phyloP scores from a whole-genome alignment of 306 rosid species.

The Parietaria judaica region DNA sequence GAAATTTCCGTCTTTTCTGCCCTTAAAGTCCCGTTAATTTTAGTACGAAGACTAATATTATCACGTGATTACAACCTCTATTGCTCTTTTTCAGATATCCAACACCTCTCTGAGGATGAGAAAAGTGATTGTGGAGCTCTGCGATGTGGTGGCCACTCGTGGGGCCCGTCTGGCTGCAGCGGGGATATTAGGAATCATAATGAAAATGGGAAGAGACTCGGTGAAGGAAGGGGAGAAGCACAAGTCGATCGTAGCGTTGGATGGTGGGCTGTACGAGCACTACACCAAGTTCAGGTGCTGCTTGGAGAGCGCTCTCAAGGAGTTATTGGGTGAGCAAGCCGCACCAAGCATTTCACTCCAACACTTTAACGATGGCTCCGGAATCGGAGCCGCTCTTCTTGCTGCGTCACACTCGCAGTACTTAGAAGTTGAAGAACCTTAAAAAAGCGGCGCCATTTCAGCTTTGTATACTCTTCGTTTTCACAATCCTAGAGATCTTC shows the following conservation, averaged over 20 bases:
- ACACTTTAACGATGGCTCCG: slow-evolving; percentile 85
- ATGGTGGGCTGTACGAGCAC: slow-evolving; percentile 91
- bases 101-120: slow-evolving; percentile 66
- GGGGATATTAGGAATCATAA: slow-evolving; percentile 71
- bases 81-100: slow-evolving; percentile 41
- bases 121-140: slow-evolving; percentile 47
- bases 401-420: slow-evolving; percentile 97
- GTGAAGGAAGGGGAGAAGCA: slow-evolving; percentile 57
- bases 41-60: neutral
- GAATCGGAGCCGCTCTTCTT: slow-evolving; percentile 87
- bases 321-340: slow-evolving; percentile 66
- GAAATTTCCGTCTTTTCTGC: too few relatives aligned
- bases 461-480: slow-evolving; percentile 24
- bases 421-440: slow-evolving; percentile 47
- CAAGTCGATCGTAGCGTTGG: slow-evolving; percentile 71
- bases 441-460: slow-evolving; percentile 29
- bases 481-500: slow-evolving; percentile 18
- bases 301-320: slow-evolving; percentile 71
- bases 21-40: too few relatives aligned
- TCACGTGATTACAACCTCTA: neutral
- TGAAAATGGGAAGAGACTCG: slow-evolving; percentile 79
- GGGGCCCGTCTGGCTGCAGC: slow-evolving; percentile 89
- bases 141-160: slow-evolving; percentile 73
- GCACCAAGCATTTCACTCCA: slow-evolving; percentile 46
- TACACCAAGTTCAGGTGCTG: slow-evolving; percentile 59